Percentiles rank a stretch among this genome's conserved stretches.
These are phyloP conservation scores for Globisporangium paroecandrum DNA, from an alignment of 352 stramenopile species.

Conservation along the genomic window DNA sequence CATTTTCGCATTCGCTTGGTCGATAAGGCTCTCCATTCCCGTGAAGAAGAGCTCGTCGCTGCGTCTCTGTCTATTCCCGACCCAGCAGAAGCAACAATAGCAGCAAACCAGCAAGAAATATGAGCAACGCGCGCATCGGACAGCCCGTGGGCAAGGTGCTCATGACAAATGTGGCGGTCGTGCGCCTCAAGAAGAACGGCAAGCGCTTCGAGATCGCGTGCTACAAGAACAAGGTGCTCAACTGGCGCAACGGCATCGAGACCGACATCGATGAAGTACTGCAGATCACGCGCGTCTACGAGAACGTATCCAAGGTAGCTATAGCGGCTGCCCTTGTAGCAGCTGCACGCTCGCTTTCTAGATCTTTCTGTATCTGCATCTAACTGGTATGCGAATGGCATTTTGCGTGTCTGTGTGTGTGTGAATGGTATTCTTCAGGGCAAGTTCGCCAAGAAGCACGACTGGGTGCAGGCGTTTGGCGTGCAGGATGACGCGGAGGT, in stretches of 20 bases:
- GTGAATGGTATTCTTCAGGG: constrained; percentile 44
- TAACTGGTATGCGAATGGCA: no score
- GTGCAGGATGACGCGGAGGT: constrained; percentile 91
- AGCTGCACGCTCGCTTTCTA: no score
- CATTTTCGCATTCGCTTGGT: constrained; percentile 4
- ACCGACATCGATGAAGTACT: constrained; percentile 98
- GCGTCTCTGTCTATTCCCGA: background rate
- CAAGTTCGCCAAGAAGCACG: constrained; percentile 93
- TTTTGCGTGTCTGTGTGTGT: background rate
- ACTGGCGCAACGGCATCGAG: constrained; percentile 98
- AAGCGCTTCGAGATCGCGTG: constrained; percentile 99
- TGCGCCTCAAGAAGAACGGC: constrained; percentile 92
- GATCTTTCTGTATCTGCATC: no score
- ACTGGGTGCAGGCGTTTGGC: constrained; percentile 93
- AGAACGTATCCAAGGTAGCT: constrained; percentile 94
- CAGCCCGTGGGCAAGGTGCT: constrained; percentile 84
- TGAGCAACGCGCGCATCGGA: constrained; percentile 62
- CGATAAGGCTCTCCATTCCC: background rate
- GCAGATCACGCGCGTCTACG: constrained; percentile 96
- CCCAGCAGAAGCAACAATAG: background rate
- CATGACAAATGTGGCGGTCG: constrained; percentile 97
- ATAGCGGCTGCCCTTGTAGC: background rate
- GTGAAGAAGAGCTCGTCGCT: background rate
- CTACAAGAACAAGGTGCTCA: constrained; percentile 99
- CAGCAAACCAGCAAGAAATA: constrained; percentile 15